A percentile compares a stretch with the other conserved stretches of the same genome.
These are phyloP conservation scores for Astrothelium subdiscretum DNA, from an alignment of 495 filamentous ascomycete genomes.

Conservation along the genomic window DNA sequence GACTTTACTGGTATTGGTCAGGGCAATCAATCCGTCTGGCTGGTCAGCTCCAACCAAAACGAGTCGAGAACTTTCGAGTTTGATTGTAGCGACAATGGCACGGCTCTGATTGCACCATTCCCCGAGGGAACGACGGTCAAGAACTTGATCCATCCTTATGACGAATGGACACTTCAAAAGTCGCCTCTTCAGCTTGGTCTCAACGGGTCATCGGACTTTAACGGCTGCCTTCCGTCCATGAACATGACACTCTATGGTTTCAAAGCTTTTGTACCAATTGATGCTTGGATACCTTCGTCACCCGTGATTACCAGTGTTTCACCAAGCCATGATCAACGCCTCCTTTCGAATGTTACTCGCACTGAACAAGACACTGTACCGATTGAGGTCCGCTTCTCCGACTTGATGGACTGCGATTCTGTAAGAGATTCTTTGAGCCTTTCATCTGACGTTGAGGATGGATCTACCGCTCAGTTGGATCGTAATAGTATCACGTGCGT, in stretches of 20 bases:
- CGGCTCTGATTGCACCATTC: slow-evolving; percentile 49
- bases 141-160: slow-evolving; percentile 57
- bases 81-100: slow-evolving; percentile 39
- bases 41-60: slow-evolving; percentile 56
- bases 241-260: slow-evolving; percentile 48
- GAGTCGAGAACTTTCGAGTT: slow-evolving; percentile 46
- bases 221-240: slow-evolving; percentile 47
- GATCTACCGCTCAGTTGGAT: slow-evolving; percentile 32
- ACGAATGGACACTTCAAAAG: slow-evolving; percentile 37
- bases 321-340: slow-evolving; percentile 52
- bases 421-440: slow-evolving; percentile 41
- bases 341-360: slow-evolving; percentile 38
- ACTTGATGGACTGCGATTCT: slow-evolving; percentile 49
- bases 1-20: slow-evolving; percentile 31
- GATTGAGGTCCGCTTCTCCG: slow-evolving; percentile 48
- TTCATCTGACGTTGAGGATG: slow-evolving; percentile 41
- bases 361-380: slow-evolving; percentile 36
- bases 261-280: slow-evolving; percentile 49
- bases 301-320: slow-evolving; percentile 56
- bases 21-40: slow-evolving; percentile 50
- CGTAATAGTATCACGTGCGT: slow-evolving; percentile 34
- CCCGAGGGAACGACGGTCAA: slow-evolving; percentile 43
- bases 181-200: slow-evolving; percentile 30
- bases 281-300: slow-evolving; percentile 37
- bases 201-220: slow-evolving; percentile 34